Percentiles rank a stretch among this genome's conserved stretches.
phyloP scores from a whole-genome alignment of 495 filamentous ascomycete species.

The Hyaloscypha variabilis region DNA sequence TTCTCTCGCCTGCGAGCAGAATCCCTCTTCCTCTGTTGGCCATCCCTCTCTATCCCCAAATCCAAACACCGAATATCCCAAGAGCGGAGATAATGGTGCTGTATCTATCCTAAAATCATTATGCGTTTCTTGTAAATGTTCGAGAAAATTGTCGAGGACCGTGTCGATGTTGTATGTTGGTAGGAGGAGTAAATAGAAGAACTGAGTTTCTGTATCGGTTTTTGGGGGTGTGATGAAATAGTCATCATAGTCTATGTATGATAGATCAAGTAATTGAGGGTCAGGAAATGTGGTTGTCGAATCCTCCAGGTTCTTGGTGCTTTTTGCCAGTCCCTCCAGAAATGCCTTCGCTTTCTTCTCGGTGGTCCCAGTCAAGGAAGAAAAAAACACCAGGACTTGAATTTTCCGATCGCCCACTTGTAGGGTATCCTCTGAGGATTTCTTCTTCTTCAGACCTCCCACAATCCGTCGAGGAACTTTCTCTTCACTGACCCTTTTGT shows the following conservation, averaged over 20 bases:
- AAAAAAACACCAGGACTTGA: constrained; percentile 84
- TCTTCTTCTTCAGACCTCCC: constrained; percentile 42
- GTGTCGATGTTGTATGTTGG: constrained; percentile 94
- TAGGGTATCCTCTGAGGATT: constrained; percentile 30
- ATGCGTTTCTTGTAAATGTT: constrained; percentile 86
- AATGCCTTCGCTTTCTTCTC: constrained; percentile 66
- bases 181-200: constrained; percentile 81
- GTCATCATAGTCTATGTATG: constrained; percentile 87
- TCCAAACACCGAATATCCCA: constrained; percentile 92
- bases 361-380: constrained; percentile 80
- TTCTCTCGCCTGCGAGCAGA: constrained; percentile 86
- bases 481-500: constrained; percentile 22
- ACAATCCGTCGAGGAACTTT: constrained; percentile 51
- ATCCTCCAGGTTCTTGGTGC: constrained; percentile 31
- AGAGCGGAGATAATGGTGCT: constrained; percentile 70
- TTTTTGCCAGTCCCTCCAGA: constrained; percentile 50
- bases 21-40: constrained; percentile 88
- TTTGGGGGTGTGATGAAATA: constrained; percentile 74
- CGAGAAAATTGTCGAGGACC: constrained; percentile 77
- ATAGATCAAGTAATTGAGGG: constrained; percentile 74
- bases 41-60: constrained; percentile 90
- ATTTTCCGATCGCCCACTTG: constrained; percentile 46
- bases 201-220: constrained; percentile 44
- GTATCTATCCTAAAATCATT: constrained; percentile 96
- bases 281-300: constrained; percentile 46